Percentiles rank a stretch among this genome's conserved stretches.
Conservation (phyloP, 2,329 filamentous ascomycete genomes). For the Metarhizium anisopliae region DNA sequence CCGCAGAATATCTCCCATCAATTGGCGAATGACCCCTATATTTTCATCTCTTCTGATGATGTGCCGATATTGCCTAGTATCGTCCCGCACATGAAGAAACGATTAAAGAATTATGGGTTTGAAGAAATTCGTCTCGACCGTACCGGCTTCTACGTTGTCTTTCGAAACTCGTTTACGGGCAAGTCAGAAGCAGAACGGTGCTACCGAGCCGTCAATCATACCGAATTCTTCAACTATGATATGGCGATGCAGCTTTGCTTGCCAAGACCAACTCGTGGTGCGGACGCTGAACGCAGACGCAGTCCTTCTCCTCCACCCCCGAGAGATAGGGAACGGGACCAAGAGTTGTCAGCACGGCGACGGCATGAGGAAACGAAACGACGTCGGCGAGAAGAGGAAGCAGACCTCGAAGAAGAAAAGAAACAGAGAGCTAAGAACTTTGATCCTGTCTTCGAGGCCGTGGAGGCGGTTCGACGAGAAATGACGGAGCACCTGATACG, state of each 20-base stretch:
- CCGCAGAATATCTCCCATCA: slow-evolving; percentile 56
- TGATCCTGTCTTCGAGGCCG: slow-evolving; percentile 80
- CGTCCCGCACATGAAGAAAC: slow-evolving; percentile 80
- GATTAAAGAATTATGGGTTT: slow-evolving; percentile 74
- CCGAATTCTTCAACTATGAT: slow-evolving; percentile 79
- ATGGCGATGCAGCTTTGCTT: slow-evolving; percentile 78
- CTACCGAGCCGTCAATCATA: slow-evolving; percentile 68
- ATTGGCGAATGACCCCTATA: slow-evolving; percentile 73
- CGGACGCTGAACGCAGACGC: slow-evolving; percentile 18
- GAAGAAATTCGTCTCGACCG: slow-evolving; percentile 76
- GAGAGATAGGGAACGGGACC: slow-evolving; percentile 2
- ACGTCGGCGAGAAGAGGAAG: slow-evolving; percentile 61
- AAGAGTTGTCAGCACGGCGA: slow-evolving; percentile 23
- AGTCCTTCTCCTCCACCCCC: slow-evolving; percentile 25
- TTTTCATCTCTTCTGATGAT: slow-evolving; percentile 79
- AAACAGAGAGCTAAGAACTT: slow-evolving; percentile 76
- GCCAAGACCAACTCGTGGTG: slow-evolving; percentile 18
- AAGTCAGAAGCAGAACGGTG: slow-evolving; percentile 76
- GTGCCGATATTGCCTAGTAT: slow-evolving; percentile 84
- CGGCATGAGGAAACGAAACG: slow-evolving; percentile 59
- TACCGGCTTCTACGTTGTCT: slow-evolving; percentile 86
- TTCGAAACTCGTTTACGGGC: slow-evolving; percentile 67
- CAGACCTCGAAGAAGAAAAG: slow-evolving; percentile 85
- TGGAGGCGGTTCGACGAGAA: slow-evolving; percentile 70
- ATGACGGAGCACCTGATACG: slow-evolving; percentile 79